Evolutionary conservation across 202 grass and related monocot species (phyloP), one percentile per base, ranked within the genome.

Genomic region (Schoenoplectus tabernaemontani): DNA sequence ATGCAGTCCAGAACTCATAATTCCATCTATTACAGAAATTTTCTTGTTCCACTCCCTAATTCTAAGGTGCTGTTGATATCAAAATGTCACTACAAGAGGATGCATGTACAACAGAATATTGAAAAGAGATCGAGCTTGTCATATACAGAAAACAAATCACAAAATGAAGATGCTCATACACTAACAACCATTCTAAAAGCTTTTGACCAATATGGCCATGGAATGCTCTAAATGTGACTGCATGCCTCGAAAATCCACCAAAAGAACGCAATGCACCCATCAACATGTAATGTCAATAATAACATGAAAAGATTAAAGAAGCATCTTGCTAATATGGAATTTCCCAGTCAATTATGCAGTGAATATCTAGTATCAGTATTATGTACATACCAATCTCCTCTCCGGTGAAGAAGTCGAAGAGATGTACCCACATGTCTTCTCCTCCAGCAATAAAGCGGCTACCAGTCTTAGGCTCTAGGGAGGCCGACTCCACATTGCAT

Each of bases 391-490:
- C 81, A 82, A 96, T 91, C 88, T 99, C 92, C 93, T 99, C 91
- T 42, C 96, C 96, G 50, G 92, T 96, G 77, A 86, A 85, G 82
- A 99, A 99, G 84, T 99, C 92, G 58, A 91, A 99, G 70, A 93
- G 76, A 80, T 88, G 96, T 79, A 99, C 76, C 92, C 96, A 99
- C 90, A 99, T 84, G 66, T 99, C 96, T 96, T 96, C 96, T 78
- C 96, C 96, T 87, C 96, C 96, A 63, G 88, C 84, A 3, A 99
- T 87, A 74, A 99, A 99, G 82, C 88, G 91, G 62, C 87, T 91
- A 43, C 96, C 96, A 78, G 81, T 62, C 67, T 89, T 99, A 0
- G 96, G 96, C 69, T 99, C 96, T 62, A 99, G 90, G 53, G 96
- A 99, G 60, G 96, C 96, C 12, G 96, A 99, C 73, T 99, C 96